A percentile compares a stretch with the other conserved stretches of the same genome.
phyloP scores from a whole-genome alignment of 148 eudicot genomes.

The Gaultheria prostrata region DNA sequence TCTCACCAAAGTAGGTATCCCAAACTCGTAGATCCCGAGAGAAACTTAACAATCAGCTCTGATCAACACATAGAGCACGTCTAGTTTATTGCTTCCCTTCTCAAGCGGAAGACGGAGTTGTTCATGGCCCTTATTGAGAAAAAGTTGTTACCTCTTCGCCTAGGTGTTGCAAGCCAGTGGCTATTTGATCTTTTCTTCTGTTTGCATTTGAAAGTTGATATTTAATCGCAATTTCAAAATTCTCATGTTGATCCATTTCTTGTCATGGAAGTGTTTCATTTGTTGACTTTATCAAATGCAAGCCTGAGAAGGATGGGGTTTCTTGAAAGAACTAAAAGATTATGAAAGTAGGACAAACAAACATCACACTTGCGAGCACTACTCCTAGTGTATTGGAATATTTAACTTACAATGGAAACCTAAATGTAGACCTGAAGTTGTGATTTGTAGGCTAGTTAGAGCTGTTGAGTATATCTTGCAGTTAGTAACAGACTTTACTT shows the following conservation, averaged over 20 bases:
- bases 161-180: conserved; percentile 89
- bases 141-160: conserved; percentile 87
- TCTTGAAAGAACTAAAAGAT: too few relatives aligned
- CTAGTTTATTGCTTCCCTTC: conserved; percentile 81
- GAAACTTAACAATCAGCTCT: too few relatives aligned
- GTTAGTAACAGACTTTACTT: background rate
- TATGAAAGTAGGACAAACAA: background rate
- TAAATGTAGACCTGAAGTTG: background rate
- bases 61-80: too few relatives aligned
- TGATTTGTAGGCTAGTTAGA: background rate
- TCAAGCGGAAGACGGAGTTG: conserved; percentile 90
- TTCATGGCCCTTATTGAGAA: conserved; percentile 97
- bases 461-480: background rate
- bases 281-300: background rate
- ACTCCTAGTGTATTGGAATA: background rate
- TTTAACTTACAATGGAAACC: background rate
- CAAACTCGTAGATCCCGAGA: too few relatives aligned
- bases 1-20: too few relatives aligned
- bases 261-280: background rate
- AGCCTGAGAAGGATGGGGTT: background rate
- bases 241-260: background rate
- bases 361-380: background rate
- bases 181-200: conserved; percentile 4
- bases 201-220: background rate
- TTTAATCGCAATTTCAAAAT: background rate